These are phyloP conservation scores for cucumber (Cucumis sativus) DNA, from an alignment of 306 rosid species.

Conservation along the genomic window Cucumber_9930_V3 NC_026655.2:13416501-13417000, in stretches of 20 bases:
- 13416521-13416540: background rate
- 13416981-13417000: slow-evolving; percentile 2
- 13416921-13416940: slow-evolving; percentile 10
- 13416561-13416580: background rate
- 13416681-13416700: slow-evolving; percentile 93
- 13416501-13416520: background rate
- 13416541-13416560: background rate
- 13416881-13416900: background rate
- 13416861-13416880: slow-evolving; percentile 44
- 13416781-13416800: background rate
- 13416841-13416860: slow-evolving; percentile 44
- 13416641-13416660: slow-evolving; percentile 26
- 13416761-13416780: background rate
- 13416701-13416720: slow-evolving; percentile 87
- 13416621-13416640: slow-evolving; percentile 14
- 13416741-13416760: slow-evolving; percentile 5
- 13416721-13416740: slow-evolving; percentile 86
- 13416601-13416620: slow-evolving; percentile 23
- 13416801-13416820: background rate
- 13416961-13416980: background rate
- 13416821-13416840: slow-evolving; percentile 38
- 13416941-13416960: background rate
- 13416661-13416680: slow-evolving; percentile 69
- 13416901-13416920: background rate
- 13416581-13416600: slow-evolving; percentile 4